Evolutionary conservation across 495 filamentous ascomycete species (phyloP), one percentile per base, ranked within the genome.

Genomic region (Penicillium canariense): DNA sequence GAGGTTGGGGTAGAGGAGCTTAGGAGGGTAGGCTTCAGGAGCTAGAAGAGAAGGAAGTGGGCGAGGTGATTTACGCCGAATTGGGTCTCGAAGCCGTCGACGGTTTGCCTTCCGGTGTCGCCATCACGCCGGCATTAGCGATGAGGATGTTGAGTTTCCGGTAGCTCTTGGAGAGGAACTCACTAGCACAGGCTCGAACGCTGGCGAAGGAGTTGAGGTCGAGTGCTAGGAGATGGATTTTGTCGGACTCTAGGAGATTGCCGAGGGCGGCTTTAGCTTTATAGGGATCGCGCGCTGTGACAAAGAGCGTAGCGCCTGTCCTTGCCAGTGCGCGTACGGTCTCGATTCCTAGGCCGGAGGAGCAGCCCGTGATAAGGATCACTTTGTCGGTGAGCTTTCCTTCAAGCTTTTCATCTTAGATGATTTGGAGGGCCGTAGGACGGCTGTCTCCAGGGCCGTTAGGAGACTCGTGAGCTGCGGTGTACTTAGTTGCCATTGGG

Each of bases 311-410:
- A 6, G 79, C 80, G 5, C 80, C 80, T 0, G 81, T 82, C 12
- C 72, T 56, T 42, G 58, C 61, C 1, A 84, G 57, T 0, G 80
- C 77, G 20, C 68, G 66, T 8, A 71, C 77, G 0, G 77, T 82
- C 56, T 82, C 76, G 53, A 81, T 67, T 6, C 81, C 82, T 38
- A 84, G 77, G 6, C 82, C 81, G 0, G 75, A 73, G n/a, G 76
- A 74, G 18, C 60, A 62, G 18, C 82, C 81, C 6, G 80, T 83
- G 43, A 84, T 69, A 17, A 84, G 51, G 35, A 81, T 65, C 22
- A 76, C 69, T 59, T 82, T 81, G 54, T 64, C 77, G 1, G 35
- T 49, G 10, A 77, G 51, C n/a, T 67, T 70, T 14, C 69, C 71
- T 25, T 70, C 57, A 17, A 79, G 50, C 7, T 50, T 54, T 40